Percentiles rank a stretch among this genome's conserved stretches.
These are phyloP conservation scores for Fallopia convolvulus DNA, from an alignment of 148 eudicot species.

Conservation along the genomic window DNA sequence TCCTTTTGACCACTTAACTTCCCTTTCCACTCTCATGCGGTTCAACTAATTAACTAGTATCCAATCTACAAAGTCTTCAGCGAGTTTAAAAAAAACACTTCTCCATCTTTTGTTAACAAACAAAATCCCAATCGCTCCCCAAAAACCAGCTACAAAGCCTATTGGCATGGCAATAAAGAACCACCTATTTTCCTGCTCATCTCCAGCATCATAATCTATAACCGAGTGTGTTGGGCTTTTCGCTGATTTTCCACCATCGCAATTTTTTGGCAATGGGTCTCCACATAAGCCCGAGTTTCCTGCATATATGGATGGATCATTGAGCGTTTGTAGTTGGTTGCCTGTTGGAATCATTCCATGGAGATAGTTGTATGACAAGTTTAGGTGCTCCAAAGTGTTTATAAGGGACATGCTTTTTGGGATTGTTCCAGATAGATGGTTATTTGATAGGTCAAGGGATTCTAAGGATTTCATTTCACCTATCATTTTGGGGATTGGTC, in stretches of 20 bases:
- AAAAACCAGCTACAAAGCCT: conserved; percentile 27
- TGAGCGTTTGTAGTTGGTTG: conserved; percentile 17
- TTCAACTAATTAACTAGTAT: background rate
- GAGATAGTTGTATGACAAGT: conserved; percentile 21
- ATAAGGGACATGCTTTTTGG: conserved; percentile 16
- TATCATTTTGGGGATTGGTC: conserved; percentile 15
- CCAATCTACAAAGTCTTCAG: conserved; percentile 3
- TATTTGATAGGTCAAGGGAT: conserved; percentile 18
- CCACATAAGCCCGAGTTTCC: conserved; percentile 39
- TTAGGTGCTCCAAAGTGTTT: background rate
- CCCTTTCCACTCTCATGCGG: background rate
- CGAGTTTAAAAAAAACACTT: conserved; percentile 8
- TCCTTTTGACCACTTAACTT: background rate
- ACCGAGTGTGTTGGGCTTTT: background rate
- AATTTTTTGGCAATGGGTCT: conserved; percentile 21
- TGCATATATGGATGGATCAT: conserved; percentile 29
- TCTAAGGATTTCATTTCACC: conserved; percentile 10
- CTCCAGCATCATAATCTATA: background rate
- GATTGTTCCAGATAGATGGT: conserved; percentile 18
- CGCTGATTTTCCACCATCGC: conserved; percentile 4
- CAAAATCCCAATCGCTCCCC: conserved; percentile 30
- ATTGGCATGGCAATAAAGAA: conserved; percentile 16
- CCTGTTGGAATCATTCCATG: conserved; percentile 24
- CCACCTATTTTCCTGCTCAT: conserved; percentile 7
- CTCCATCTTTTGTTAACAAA: conserved; percentile 17